phyloP scores from a whole-genome alignment of 2,329 filamentous ascomycete species.

The Tolypocladium sp. region DNA sequence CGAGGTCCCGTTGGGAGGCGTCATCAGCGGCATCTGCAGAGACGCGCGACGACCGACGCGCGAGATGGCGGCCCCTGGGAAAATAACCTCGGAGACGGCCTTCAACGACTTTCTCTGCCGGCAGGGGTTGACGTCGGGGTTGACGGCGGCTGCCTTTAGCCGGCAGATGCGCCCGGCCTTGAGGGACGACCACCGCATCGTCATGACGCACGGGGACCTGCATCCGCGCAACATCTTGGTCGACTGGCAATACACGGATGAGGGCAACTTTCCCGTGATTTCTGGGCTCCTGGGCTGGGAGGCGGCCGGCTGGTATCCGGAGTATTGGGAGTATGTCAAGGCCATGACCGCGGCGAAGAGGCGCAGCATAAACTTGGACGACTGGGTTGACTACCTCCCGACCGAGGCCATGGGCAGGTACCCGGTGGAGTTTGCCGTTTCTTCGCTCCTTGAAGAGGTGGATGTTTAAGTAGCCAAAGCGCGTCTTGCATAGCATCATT shows the following conservation, averaged over 20 bases:
- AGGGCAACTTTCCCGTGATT: no score
- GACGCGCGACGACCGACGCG: neutral
- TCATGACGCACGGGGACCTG: neutral
- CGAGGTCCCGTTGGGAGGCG: neutral
- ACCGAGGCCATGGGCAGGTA: neutral
- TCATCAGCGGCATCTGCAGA: neutral
- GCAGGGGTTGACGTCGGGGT: no score
- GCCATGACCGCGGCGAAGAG: neutral
- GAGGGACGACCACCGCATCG: neutral
- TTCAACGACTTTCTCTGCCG: neutral
- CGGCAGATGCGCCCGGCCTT: neutral
- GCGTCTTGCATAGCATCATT: neutral
- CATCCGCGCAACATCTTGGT: neutral
- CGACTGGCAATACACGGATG: neutral
- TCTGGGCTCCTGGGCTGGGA: neutral
- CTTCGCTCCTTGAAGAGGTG: neutral
- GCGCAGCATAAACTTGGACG: neutral
- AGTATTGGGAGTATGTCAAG: neutral
- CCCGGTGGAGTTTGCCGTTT: neutral
- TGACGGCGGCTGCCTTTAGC: neutral
- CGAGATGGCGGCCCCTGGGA: no score
- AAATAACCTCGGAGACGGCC: neutral
- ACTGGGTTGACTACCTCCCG: neutral
- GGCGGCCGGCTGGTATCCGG: neutral
- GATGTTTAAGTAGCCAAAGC: no score